A percentile compares a stretch with the other conserved stretches of the same genome.
phyloP scores from a whole-genome alignment of 2,329 filamentous ascomycete species.

The Xylariaceae sp. region DNA sequence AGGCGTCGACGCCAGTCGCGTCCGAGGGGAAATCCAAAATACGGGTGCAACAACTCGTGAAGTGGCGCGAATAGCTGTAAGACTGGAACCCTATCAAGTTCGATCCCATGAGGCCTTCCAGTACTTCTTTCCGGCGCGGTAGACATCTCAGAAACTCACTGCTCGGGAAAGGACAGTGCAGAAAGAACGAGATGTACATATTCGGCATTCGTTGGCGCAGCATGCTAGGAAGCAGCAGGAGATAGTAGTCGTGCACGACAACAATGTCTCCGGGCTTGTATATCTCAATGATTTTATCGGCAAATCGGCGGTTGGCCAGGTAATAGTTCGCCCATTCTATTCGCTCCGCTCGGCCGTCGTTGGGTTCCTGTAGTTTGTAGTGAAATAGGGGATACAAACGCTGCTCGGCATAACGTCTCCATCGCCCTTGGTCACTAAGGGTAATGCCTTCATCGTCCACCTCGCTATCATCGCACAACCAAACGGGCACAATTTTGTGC shows the following conservation, averaged over 20 bases:
- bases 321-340: constrained; percentile 90
- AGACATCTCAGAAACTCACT: constrained; percentile 92
- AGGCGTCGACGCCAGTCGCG: constrained; percentile 77
- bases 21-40: constrained; percentile 88
- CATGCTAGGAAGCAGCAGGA: constrained; percentile 83
- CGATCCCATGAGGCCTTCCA: constrained; percentile 82
- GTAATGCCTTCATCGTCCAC: constrained; percentile 60
- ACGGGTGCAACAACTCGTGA: constrained; percentile 87
- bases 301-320: constrained; percentile 87
- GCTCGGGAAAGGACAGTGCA: constrained; percentile 91
- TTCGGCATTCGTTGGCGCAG: constrained; percentile 79
- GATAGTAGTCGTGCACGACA: constrained; percentile 89
- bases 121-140: constrained; percentile 78
- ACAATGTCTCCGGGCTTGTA: constrained; percentile 93
- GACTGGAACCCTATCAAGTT: constrained; percentile 96
- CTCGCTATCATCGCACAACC: constrained; percentile 75
- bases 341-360: constrained; percentile 74
- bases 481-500: constrained; percentile 79
- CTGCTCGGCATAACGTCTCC: constrained; percentile 86
- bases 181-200: constrained; percentile 90
- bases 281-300: constrained; percentile 77
- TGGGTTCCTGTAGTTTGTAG: constrained; percentile 91
- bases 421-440: constrained; percentile 76
- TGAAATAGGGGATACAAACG: constrained; percentile 91
- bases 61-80: constrained; percentile 91